A percentile compares a stretch with the other conserved stretches of the same genome.
phyloP scores from a whole-genome alignment of 73 alveolate species.

The Tetrahymena borealis region DNA sequence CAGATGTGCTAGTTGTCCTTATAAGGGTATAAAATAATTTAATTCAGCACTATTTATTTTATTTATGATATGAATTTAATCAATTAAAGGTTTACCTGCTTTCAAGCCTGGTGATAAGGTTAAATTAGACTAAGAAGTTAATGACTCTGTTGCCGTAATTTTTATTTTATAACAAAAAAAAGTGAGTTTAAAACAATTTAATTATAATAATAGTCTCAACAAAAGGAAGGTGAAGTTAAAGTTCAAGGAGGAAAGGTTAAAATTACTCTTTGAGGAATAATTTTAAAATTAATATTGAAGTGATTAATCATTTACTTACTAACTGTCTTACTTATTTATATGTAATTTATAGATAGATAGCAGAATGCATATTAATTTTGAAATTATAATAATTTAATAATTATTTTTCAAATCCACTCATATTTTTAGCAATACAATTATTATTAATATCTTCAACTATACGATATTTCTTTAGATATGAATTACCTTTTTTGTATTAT shows the following conservation, averaged over 20 bases:
- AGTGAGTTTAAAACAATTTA: not conserved
- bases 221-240: not conserved
- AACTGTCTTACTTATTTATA: too few relatives aligned
- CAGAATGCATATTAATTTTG: too few relatives aligned
- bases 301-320: too few relatives aligned
- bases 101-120: conserved; percentile 39
- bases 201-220: not conserved
- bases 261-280: not conserved
- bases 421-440: too few relatives aligned
- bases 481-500: too few relatives aligned
- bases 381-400: too few relatives aligned
- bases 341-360: too few relatives aligned
- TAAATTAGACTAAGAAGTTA: conserved; percentile 5
- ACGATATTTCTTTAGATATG: too few relatives aligned
- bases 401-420: too few relatives aligned
- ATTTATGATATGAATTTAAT: not conserved
- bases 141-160: not conserved
- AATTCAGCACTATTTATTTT: conserved; percentile 13
- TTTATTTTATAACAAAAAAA: not conserved
- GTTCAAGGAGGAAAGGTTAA: not conserved
- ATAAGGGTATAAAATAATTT: conserved; percentile 64
- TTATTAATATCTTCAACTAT: too few relatives aligned
- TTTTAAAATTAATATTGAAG: not conserved
- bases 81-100: conserved; percentile 31
- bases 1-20: conserved; percentile 87